Base-by-base conservation (phyloP, 495 filamentous ascomycete genomes). In the Penicillium turbatum region DNA sequence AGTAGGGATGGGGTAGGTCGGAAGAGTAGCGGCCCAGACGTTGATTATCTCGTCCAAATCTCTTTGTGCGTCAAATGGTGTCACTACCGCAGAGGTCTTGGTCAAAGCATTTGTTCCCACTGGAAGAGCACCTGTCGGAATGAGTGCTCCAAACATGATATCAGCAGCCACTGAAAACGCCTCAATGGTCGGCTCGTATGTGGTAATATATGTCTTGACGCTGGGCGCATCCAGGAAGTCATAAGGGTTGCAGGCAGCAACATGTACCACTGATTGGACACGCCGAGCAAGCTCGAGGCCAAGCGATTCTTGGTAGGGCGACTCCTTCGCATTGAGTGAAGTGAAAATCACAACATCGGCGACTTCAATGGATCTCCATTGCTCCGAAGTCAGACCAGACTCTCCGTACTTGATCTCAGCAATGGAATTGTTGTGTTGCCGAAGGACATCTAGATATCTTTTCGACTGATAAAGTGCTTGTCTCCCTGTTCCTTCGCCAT, bases 161-260 rank as follows among this genome's bases (percentile, higher is more conserved):
- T 67, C 64, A 1, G 66, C 59, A 6, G 73, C 77, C 10, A 72
- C 69, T 8, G 61, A 42, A 38, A 78, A 78, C 1, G 75, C 73
- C 45, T 75, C 73, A n/a, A 71, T 34, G 0, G 74, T 78, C 19
- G 75, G 75, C 45, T 79, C 77, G 38, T 79, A 79, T 5, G 70
- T 75, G 12, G 73, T 56, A 19, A 79, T 61, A 49, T 79, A 79
- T 38, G 75, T 78, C 27, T 69, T 61, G 15, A 77, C 63, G 19
- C 65, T 64, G 1, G 53, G 32, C 16, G 67, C 68, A 27, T 75
- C 67, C 9, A 79, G 62, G 37, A 78, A 78, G 48, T 79, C 77
- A 51, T 79, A 79, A 7, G 77, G 77, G 50, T 67, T 74, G 45
- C 73, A 74, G 1, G 68, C 72, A 43, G 77, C 74, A 59, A 79